Conservation (phyloP, 2,329 filamentous ascomycete species). For the Hymenotorrendiella dingleyae region DNA sequence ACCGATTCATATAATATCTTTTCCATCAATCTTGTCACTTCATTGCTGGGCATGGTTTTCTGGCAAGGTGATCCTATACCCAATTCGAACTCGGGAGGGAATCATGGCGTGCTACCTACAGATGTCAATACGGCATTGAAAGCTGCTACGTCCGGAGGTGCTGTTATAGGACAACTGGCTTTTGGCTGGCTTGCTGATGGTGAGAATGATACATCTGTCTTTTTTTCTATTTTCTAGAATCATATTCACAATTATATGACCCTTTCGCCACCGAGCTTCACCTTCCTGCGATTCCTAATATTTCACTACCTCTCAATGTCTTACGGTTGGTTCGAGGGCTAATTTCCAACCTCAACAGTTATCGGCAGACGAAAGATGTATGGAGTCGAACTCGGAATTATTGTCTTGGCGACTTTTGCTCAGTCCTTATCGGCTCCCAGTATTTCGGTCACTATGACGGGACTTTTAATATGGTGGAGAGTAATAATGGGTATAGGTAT, state of each 20-base stretch:
- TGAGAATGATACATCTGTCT: too few relatives aligned
- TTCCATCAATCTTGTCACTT: constrained; percentile 27
- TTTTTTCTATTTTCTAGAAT: too few relatives aligned
- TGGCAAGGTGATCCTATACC: constrained; percentile 23
- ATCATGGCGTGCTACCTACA: constrained; percentile 53
- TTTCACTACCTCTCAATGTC: too few relatives aligned
- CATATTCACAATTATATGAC: too few relatives aligned
- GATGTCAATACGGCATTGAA: constrained; percentile 77
- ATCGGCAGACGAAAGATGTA: constrained; percentile 75
- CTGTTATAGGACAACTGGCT: constrained; percentile 73
- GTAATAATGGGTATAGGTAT: constrained; percentile 69
- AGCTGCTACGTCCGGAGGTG: constrained; percentile 75
- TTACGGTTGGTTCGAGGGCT: too few relatives aligned
- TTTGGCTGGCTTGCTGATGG: constrained; percentile 76
- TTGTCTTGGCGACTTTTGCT: constrained; percentile 71
- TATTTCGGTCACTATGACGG: constrained; percentile 55
- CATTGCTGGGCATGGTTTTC: constrained; percentile 28
- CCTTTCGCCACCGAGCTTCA: too few relatives aligned
- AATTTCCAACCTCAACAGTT: too few relatives aligned
- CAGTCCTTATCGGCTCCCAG: constrained; percentile 63
- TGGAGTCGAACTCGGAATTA: constrained; percentile 72
- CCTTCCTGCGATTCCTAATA: too few relatives aligned
- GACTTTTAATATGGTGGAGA: constrained; percentile 74
- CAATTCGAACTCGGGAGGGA: constrained; percentile 41
- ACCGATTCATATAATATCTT: constrained; percentile 69